Base-by-base conservation (phyloP, 148 eudicot species). In the Rhododendron vialii region DNA sequence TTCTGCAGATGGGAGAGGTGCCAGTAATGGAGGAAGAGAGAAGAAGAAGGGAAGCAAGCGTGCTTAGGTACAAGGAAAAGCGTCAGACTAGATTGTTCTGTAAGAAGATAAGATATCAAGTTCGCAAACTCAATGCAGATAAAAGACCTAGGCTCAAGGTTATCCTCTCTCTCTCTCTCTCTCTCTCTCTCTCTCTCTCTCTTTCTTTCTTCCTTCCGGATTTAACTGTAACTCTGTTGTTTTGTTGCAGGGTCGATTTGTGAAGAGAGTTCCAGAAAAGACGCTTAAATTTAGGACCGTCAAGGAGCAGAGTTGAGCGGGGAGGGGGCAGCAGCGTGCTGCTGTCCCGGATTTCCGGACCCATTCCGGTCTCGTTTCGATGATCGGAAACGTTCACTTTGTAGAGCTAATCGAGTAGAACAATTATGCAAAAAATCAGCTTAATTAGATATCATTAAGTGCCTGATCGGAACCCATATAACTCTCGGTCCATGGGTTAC, bases 221-320 rank as follows among this genome's bases (percentile, higher is more conserved):
- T 45, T 45, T 18, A 26, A 65, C 18, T 85, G 55, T 4, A 55
- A 28, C 13, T 77, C 3, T 73, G 35, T 59, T 83, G 81, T 17
- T 79, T 78, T 83, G 86, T 82, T 86, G 89, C 84, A 92, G 94
- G 94, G 91, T 43, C 91, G 92, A 30, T 91, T 92, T 85, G 91
- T 91, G 81, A 92, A 88, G 88, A 92, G 90, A 81, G 50, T 20
- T 81, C 85, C 69, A 13, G 87, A 92, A 82, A 88, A 89, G 84
- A 88, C 26, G 36, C 73, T 8, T 15, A 61, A 45, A 65, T 71
- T n/a, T 69, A 69, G 38, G 75, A 12, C 18, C 4, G 18, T 69
- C 75, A 28, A 28, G 5, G 75, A 69, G 18, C 75, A 2, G 5
- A 65, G 71, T n/a, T n/a, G 30, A 65, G 14, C 14, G 0, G 4